Evolutionary conservation across 1,139 yeast species (phyloP).

Genomic region (Groenewaldozyma auringiensis): DNA sequence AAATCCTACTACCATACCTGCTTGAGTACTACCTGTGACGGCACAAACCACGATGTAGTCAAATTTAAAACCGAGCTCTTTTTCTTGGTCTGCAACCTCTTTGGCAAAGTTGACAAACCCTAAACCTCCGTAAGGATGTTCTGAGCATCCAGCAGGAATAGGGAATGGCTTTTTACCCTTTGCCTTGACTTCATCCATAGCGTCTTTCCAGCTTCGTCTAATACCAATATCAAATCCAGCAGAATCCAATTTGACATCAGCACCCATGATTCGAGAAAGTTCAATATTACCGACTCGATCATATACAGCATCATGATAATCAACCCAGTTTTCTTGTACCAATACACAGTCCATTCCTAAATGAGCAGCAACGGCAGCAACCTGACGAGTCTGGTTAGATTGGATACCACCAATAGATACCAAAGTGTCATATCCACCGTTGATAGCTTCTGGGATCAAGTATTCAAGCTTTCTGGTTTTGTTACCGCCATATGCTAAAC

Average conservation of each 20-base stretch:
- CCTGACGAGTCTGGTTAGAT: slow-evolving; percentile 8
- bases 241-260: slow-evolving; percentile 5
- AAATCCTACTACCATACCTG: slow-evolving; percentile 7
- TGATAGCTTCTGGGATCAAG: slow-evolving; percentile 6
- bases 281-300: slow-evolving; percentile 8
- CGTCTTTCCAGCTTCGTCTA: slow-evolving; percentile 6
- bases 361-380: slow-evolving; percentile 8
- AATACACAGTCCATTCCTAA: slow-evolving; percentile 7
- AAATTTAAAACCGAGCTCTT: slow-evolving; percentile 9
- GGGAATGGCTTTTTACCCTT: slow-evolving; percentile 9
- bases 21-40: slow-evolving; percentile 9
- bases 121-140: slow-evolving; percentile 9
- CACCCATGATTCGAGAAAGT: slow-evolving; percentile 8
- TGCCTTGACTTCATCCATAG: slow-evolving; percentile 5
- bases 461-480: slow-evolving; percentile 8
- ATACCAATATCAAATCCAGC: slow-evolving; percentile 8
- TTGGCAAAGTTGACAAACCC: slow-evolving; percentile 7
- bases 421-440: slow-evolving; percentile 6
- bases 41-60: slow-evolving; percentile 9
- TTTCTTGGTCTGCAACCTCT: slow-evolving; percentile 9
- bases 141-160: slow-evolving; percentile 9
- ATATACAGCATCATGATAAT: slow-evolving; percentile 6
- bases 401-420: slow-evolving; percentile 8
- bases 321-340: slow-evolving; percentile 8
- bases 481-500: slow-evolving; percentile 7